These are phyloP conservation scores for Fusarium albosuccineum DNA, from an alignment of 2,329 filamentous ascomycete species.

Conservation along the genomic window DNA sequence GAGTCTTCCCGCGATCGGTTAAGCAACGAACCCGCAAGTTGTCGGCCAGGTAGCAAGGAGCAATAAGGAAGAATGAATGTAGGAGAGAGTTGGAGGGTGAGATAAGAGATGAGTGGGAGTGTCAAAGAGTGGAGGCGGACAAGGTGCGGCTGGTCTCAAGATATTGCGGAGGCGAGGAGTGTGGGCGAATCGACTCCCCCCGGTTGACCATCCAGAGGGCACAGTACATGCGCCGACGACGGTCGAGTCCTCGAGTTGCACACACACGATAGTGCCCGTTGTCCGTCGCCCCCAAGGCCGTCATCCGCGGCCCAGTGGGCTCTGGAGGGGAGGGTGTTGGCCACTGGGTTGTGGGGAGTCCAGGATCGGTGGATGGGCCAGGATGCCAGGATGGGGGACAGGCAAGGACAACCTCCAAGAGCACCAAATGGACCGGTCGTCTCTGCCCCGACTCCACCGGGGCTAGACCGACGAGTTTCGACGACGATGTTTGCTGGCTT, in stretches of 20 bases:
- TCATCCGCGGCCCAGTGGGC: conserved; percentile 38
- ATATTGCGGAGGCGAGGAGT: conserved; percentile 48
- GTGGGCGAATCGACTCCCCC: conserved; percentile 44
- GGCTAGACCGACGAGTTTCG: conserved; percentile 34
- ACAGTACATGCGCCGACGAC: conserved; percentile 28
- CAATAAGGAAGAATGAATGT: conserved; percentile 29
- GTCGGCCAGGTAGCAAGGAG: conserved; percentile 8
- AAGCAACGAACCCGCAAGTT: conserved; percentile 14
- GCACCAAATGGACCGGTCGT: conserved; percentile 24
- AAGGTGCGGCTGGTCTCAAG: conserved; percentile 47
- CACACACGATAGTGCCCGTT: conserved; percentile 32
- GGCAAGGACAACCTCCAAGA: conserved; percentile 21
- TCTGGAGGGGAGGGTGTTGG: conserved; percentile 38
- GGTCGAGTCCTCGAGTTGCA: conserved; percentile 40
- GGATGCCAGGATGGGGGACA: conserved; percentile 24
- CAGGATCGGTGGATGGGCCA: conserved; percentile 36
- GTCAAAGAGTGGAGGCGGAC: conserved; percentile 41
- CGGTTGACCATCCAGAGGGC: conserved; percentile 38
- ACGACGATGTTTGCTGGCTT: conserved; percentile 33
- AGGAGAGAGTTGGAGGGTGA: conserved; percentile 31
- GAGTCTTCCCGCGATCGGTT: conserved; percentile 14
- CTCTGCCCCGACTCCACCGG: conserved; percentile 34
- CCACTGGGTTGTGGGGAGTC: conserved; percentile 38
- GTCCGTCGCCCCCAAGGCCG: conserved; percentile 39
- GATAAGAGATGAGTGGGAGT: conserved; percentile 38